Evolutionary conservation across 306 rosid genomes (phyloP), one percentile per base, ranked within the genome.

Genomic region (Canavalia gladiata): DNA sequence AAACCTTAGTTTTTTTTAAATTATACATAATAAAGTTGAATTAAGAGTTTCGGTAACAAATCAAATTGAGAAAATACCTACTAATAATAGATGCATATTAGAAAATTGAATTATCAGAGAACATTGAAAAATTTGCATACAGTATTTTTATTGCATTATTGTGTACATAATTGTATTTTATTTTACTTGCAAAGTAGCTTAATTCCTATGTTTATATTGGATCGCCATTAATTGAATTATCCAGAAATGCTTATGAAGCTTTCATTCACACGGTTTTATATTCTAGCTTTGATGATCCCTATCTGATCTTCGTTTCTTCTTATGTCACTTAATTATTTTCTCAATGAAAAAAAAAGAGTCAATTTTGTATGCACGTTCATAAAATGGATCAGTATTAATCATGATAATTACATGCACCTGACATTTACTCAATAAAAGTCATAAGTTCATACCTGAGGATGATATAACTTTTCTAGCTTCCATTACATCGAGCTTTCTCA

Each of bases 391-490:
- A 37, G 3, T 47, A 31, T 18, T 9, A 78, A 42, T 42, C 58
- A 78, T 43, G 72, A 67, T 52, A 52, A 41, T 18, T 18, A 18
- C 35, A 67, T 42, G 68, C 35, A 67, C 30, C 65, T 2, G 11
- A 35, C 11, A 29, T n/a, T 68, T 31, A 3, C 9, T 11, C 7
- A 76, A 30, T 43, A 50, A 69, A 76, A 78, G 87, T 84, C 87
- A 79, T 41, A 34, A 43, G 72, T 84, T 84, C 87, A 79, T 84
- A 84, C 81, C 72, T 75, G 60, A 75, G 65, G 52, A 30, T 6
- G 74, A 41, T 30, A 57, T 39, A 66, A 46, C 70, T 58, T 69
- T 68, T 59, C 75, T 50, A 2, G 5, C 77, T 46, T 7, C 45
- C 25, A 52, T 9, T 29, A 39, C 29, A 5, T 39, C 5, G 28